Evolutionary conservation across 768 basidiomycete species (phyloP).

Genomic region (Wakefieldia striispora): DNA sequence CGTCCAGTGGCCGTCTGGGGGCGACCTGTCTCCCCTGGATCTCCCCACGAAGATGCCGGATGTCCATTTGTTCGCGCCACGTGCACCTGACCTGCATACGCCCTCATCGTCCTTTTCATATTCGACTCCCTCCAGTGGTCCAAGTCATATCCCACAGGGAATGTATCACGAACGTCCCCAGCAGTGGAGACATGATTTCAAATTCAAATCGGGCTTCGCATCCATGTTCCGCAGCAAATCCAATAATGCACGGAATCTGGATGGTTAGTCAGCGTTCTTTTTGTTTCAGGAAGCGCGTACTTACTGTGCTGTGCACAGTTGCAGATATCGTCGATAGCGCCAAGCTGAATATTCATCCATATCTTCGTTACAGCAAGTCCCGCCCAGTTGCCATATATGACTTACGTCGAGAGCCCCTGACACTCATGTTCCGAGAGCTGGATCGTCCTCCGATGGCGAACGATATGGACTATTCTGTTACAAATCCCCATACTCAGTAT

Average conservation of each 20-base stretch:
- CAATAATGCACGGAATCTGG: slow-evolving; percentile 5
- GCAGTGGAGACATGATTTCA: slow-evolving; percentile 32
- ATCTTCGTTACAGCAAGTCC: slow-evolving; percentile 21
- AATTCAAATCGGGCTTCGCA: slow-evolving; percentile 30
- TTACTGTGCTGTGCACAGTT: not conserved
- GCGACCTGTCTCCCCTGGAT: slow-evolving; percentile 22
- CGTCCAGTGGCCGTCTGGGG: slow-evolving; percentile 15
- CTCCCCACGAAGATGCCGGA: slow-evolving; percentile 18
- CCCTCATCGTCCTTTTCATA: slow-evolving; percentile 26
- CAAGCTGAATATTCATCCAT: slow-evolving; percentile 23
- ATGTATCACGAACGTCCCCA: slow-evolving; percentile 24
- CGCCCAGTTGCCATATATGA: slow-evolving; percentile 47
- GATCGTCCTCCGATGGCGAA: slow-evolving; percentile 40
- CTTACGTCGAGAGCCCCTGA: slow-evolving; percentile 42
- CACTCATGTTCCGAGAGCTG: slow-evolving; percentile 46
- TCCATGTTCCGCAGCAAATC: slow-evolving; percentile 29
- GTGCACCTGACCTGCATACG: slow-evolving; percentile 20
- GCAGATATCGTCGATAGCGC: slow-evolving; percentile 26
- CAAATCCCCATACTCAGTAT: slow-evolving; percentile 45
- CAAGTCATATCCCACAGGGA: slow-evolving; percentile 4
- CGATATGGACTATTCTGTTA: slow-evolving; percentile 56
- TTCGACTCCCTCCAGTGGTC: slow-evolving; percentile 11
- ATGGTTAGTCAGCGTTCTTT: slow-evolving; percentile 16
- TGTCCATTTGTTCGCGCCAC: slow-evolving; percentile 12
- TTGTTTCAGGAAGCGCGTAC: not conserved